Base-by-base conservation (phyloP, 768 basidiomycete species). In the Zangia roseola region DNA sequence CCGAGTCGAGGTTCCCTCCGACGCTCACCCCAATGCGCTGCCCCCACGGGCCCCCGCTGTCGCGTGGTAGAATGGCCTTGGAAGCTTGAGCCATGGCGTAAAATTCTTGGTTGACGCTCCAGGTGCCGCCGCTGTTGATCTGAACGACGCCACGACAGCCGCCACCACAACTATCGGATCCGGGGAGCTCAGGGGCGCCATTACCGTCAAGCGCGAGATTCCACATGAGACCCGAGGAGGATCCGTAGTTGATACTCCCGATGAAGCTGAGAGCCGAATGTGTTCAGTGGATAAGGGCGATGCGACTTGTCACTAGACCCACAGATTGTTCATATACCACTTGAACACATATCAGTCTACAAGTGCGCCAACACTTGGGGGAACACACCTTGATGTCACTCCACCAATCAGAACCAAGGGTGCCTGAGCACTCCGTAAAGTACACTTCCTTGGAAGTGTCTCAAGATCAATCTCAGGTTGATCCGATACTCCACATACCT, bases 321-420 rank as follows among this genome's bases (percentile, higher is more conserved):
- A 85, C 80, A 87, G 65, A 56, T 84, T 83, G 50, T 82, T 75
- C 76, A 84, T 80, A 52, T 84, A 81, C 84, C 84, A 86, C 82
- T 83, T 47, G 34, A 4, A 23, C 33, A 20, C 14, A 35, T 13
- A 43, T 67, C 34, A 67, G 44, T 36, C 33, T 26, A 14, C 30
- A 37, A 31, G 19, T n/a, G 26, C 5, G 26, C 6, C 5, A 2
- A 25, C 6, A 3, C 20, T 6, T 26, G 6, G 14, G 16, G 41
- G 9, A 25, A 43, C 66, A 6, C 52, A 82, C 86, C 76, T 89
- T 89, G 65, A 89, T 82, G 56, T 89, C 86, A 40, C 69, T 71
- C 88, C 88, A 91, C 87, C 86, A 90, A 60, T 88, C 84, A 9
- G 78, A 77, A 13, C 84, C 83, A 46, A 78, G 64, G 0, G 75